Evolutionary conservation across 805 yeast species (phyloP).

Genomic region (Jamesozyma lodderae): DNA sequence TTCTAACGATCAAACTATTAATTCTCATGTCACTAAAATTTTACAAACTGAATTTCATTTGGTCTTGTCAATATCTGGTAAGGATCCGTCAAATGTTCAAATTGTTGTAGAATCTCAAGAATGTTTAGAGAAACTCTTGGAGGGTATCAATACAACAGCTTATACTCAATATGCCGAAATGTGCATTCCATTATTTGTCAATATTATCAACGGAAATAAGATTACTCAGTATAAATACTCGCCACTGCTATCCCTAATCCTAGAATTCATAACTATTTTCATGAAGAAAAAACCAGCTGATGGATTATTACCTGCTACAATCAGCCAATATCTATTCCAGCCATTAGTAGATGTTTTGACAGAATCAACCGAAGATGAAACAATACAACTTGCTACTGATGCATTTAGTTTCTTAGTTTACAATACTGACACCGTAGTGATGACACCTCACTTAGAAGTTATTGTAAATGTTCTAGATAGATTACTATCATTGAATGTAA

Average conservation of each 20-base stretch:
- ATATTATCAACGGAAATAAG: conserved; percentile 26
- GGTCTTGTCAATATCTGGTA: conserved; percentile 55
- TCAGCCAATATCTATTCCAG: conserved; percentile 19
- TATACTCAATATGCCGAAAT: conserved; percentile 42
- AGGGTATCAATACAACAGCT: conserved; percentile 34
- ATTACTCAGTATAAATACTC: conserved; percentile 38
- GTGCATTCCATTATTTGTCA: conserved; percentile 44
- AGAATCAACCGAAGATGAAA: conserved; percentile 59
- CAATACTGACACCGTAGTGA: conserved; percentile 27
- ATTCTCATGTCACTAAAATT: conserved; percentile 11
- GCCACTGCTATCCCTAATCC: conserved; percentile 38
- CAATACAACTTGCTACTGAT: conserved; percentile 70
- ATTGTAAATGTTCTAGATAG: conserved; percentile 49
- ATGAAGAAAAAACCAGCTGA: conserved; percentile 26
- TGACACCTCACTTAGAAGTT: conserved; percentile 10
- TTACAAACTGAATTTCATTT: conserved; percentile 38
- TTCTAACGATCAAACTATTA: conserved; percentile 21
- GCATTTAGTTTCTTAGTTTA: conserved; percentile 53
- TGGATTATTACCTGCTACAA: conserved; percentile 19
- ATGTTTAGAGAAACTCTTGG: conserved; percentile 53
- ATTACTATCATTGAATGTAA: conserved; percentile 58
- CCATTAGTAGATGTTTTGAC: conserved; percentile 25
- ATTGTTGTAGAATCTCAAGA: conserved; percentile 59
- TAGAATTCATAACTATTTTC: conserved; percentile 25
- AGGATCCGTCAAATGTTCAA: conserved; percentile 69